Percentiles rank a stretch among this genome's conserved stretches.
These are phyloP conservation scores for Tulasnella sp. DNA, from an alignment of 768 basidiomycete species.

Conservation along the genomic window DNA sequence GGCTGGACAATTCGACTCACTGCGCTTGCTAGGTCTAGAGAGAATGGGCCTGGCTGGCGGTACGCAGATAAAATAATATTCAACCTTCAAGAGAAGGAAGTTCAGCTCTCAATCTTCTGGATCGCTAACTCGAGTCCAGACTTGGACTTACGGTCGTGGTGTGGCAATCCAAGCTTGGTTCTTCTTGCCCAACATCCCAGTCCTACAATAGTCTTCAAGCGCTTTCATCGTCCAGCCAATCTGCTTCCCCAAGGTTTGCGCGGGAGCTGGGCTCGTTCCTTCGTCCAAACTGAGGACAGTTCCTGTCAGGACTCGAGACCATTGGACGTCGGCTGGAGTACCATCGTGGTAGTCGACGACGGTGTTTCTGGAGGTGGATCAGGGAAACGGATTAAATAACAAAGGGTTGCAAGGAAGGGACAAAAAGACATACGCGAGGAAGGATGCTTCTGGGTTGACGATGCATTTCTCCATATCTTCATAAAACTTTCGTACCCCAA, in stretches of 20 bases:
- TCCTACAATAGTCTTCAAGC: neutral
- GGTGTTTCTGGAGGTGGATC: neutral
- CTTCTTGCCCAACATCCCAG: neutral
- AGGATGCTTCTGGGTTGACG: neutral
- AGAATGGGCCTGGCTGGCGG: slow-evolving; percentile 54
- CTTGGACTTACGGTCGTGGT: neutral
- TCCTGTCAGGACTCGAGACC: neutral
- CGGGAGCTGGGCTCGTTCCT: too few species aligned
- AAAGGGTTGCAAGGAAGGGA: neutral
- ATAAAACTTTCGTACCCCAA: slow-evolving; percentile 23
- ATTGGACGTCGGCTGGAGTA: neutral
- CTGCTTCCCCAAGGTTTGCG: neutral
- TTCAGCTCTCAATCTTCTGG: slow-evolving; percentile 35
- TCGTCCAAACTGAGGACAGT: neutral
- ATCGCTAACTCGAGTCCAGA: neutral
- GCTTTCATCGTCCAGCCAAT: slow-evolving; percentile 8
- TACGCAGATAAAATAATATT: slow-evolving; percentile 77
- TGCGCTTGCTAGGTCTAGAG: slow-evolving; percentile 26
- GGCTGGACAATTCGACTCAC: neutral
- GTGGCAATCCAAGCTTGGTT: neutral
- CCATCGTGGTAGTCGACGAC: slow-evolving; percentile 13
- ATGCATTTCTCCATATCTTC: slow-evolving; percentile 16
- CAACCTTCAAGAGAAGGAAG: slow-evolving; percentile 56
- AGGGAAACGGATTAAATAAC: neutral
- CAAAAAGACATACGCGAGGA: slow-evolving; percentile 14